Base-by-base conservation (phyloP, 2,329 filamentous ascomycete species). In the Cladophialophora chaetospira region DNA sequence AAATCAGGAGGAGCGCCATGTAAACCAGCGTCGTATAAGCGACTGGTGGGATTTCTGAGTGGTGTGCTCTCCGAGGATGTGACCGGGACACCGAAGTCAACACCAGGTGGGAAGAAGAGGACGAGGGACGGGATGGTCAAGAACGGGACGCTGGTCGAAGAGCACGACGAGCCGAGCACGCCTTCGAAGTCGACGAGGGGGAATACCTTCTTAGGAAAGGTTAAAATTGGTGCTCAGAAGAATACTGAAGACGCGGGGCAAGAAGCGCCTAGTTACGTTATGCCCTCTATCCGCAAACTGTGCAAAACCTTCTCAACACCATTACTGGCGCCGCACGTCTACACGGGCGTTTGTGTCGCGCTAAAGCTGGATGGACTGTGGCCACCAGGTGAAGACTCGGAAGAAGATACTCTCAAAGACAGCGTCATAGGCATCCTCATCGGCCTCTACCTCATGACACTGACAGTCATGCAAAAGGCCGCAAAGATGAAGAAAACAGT, bases 11-110 rank as follows among this genome's bases (percentile, higher is more conserved):
- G 85, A 3, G 89, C 91, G 2, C 91, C 91, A 3, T 88, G 91
- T 51, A 86, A 86, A 44, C 91, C 90, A 1, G 82, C 85, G 53
- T 81, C 91, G 50, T 97, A 97, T 77, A 89, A 88, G 67, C 89
- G 90, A 57, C 79, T 97, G 33, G 94, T 92, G 71, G 77, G 77
- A 28, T 91, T 93, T 69, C 83, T 97, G 58, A 87, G 93, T 65
- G 84, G 83, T 53, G 86, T 87, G 36, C 77, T 97, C 4, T 80
- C 82, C 11, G 72, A 72, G 26, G 64, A 76, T 13, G 5, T 59
- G 6, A 62, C 13, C 51, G 46, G 71, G 66, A 19, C 72, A 36
- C 68, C 68, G 5, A 62, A 75, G 54, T 72, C 70, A 11, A 61
- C 55, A 25, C n/a, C 66, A 69, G 25, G 54, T 10, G 42, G 49